Percentiles rank a stretch among this genome's conserved stretches.
These are phyloP conservation scores for Flaveria trinervia DNA, from an alignment of 129 eudicot genomes.

Conservation along the genomic window DNA sequence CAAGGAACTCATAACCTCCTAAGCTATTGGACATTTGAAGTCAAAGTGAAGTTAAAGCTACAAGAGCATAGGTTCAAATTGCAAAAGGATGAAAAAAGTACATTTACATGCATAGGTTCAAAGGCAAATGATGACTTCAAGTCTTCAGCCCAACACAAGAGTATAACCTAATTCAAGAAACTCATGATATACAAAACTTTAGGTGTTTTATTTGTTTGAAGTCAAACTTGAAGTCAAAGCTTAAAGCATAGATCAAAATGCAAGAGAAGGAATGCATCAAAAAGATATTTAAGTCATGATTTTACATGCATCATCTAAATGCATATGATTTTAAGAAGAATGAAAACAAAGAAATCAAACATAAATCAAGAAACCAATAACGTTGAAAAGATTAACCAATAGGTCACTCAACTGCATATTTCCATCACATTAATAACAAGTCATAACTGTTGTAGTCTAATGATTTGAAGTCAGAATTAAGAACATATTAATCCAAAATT, in stretches of 20 bases:
- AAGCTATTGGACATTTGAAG: not conserved
- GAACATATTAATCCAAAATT: no score
- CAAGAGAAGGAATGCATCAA: not conserved
- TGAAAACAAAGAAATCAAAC: no score
- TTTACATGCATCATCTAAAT: conserved; percentile 1
- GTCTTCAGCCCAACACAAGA: not conserved
- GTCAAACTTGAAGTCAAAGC: not conserved
- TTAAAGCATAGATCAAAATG: not conserved
- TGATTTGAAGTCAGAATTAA: no score
- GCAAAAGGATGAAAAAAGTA: not conserved
- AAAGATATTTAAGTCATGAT: not conserved
- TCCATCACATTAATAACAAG: no score
- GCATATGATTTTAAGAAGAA: not conserved
- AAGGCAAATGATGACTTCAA: conserved; percentile 21
- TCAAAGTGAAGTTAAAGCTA: not conserved
- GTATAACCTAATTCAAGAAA: conserved; percentile 19
- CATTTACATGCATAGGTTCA: conserved; percentile 4
- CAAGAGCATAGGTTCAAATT: conserved; percentile 15
- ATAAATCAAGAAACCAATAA: not conserved
- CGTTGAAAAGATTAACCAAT: not conserved
- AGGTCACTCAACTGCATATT: no score
- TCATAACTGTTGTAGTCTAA: no score
- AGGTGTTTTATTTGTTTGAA: not conserved
- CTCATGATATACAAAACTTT: conserved; percentile 1
- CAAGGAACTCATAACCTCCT: conserved; percentile 14